Evolutionary conservation across 2,329 filamentous ascomycete genomes (phyloP).

Genomic region (Curvularia hawaiiensis): DNA sequence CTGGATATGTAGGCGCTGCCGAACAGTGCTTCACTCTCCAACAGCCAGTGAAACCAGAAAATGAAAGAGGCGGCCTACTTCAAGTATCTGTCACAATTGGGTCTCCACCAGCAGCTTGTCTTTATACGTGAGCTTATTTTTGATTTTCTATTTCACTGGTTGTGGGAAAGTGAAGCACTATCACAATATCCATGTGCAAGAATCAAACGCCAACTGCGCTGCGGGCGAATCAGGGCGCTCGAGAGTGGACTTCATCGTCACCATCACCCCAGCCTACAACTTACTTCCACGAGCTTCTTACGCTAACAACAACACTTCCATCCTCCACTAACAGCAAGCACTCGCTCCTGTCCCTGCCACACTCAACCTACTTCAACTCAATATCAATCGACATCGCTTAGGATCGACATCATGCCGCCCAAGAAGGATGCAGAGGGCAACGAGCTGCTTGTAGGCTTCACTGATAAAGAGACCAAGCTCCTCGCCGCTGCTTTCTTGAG

Average conservation of each 20-base stretch:
- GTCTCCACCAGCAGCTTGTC: too few species aligned
- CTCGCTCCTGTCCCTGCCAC: too few species aligned
- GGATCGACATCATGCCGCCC: constrained; percentile 28
- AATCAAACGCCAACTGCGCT: too few species aligned
- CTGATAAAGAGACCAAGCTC: constrained; percentile 33
- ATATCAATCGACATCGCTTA: background rate
- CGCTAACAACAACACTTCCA: constrained; percentile 1
- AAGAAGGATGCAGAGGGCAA: constrained; percentile 27
- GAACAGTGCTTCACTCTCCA: too few species aligned
- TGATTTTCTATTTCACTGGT: too few species aligned
- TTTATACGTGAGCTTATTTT: too few species aligned
- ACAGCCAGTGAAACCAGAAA: too few species aligned
- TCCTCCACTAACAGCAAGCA: background rate
- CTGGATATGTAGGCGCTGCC: background rate
- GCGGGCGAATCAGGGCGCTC: background rate
- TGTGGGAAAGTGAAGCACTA: too few species aligned
- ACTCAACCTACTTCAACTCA: background rate
- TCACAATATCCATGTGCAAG: too few species aligned
- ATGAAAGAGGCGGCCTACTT: too few species aligned
- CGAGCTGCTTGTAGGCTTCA: constrained; percentile 27
- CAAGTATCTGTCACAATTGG: too few species aligned
- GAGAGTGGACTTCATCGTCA: constrained; percentile 5
- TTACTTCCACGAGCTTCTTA: background rate
- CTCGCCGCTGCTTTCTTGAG: constrained; percentile 41
- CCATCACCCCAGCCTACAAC: constrained; percentile 2